A percentile compares a stretch with the other conserved stretches of the same genome.
These are phyloP conservation scores for Candida tetrigidarum DNA, from an alignment of 1,139 yeast genomes.

Conservation along the genomic window DNA sequence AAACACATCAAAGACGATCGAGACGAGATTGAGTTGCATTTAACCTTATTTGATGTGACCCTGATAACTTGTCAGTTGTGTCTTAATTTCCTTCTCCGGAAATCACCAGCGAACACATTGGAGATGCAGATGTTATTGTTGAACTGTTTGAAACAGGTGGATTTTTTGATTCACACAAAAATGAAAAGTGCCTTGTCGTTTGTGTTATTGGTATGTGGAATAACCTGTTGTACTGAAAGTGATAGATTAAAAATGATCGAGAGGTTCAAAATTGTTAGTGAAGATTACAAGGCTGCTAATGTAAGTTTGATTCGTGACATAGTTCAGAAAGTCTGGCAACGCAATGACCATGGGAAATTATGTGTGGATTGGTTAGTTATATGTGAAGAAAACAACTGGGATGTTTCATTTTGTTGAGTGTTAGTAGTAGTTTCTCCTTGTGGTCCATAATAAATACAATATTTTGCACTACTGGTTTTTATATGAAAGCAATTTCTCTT, in stretches of 20 bases:
- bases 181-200: slow-evolving; percentile 33
- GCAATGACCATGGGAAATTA: slow-evolving; percentile 26
- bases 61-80: slow-evolving; percentile 30
- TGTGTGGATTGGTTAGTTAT: slow-evolving; percentile 35
- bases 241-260: slow-evolving; percentile 30
- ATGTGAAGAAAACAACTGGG: slow-evolving; percentile 34
- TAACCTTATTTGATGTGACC: slow-evolving; percentile 32
- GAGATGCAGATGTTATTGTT: slow-evolving; percentile 35
- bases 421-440: too few species aligned
- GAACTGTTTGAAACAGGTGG: slow-evolving; percentile 25
- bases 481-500: too few species aligned
- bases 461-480: too few species aligned
- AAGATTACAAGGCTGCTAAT: slow-evolving; percentile 29
- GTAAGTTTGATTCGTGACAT: slow-evolving; percentile 30
- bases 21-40: slow-evolving; percentile 22
- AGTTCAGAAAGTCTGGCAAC: slow-evolving; percentile 31
- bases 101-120: slow-evolving; percentile 27
- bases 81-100: slow-evolving; percentile 30
- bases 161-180: slow-evolving; percentile 25
- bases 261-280: slow-evolving; percentile 25
- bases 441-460: too few species aligned
- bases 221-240: slow-evolving; percentile 28
- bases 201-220: slow-evolving; percentile 38
- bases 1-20: slow-evolving; percentile 18
- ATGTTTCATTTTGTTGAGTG: slow-evolving; percentile 24